Percentiles rank a stretch among this genome's conserved stretches.
Conservation (phyloP, 2,329 filamentous ascomycete species). For the Mycogone perniciosa region DNA sequence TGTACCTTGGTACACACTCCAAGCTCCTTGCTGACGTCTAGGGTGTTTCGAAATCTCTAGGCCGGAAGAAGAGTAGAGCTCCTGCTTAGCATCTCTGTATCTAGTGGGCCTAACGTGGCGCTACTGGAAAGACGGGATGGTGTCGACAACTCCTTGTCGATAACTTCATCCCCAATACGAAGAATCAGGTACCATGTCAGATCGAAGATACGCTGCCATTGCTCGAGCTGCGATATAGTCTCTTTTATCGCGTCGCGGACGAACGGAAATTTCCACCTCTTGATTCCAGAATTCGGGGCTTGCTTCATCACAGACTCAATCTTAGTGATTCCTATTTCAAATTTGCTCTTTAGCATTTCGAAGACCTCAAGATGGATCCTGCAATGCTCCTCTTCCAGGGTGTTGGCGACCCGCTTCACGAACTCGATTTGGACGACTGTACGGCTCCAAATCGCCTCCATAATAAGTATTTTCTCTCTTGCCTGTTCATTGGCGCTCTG, state of each 20-base stretch:
- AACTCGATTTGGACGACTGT: too few species aligned
- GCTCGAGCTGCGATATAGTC: slow-evolving; percentile 17
- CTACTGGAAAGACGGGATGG: not conserved
- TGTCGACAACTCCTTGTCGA: slow-evolving; percentile 15
- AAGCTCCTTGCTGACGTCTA: not conserved
- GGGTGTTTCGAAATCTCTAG: not conserved
- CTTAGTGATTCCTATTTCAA: not conserved
- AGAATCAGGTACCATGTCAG: slow-evolving; percentile 20
- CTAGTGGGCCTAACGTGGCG: not conserved
- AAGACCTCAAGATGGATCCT: slow-evolving; percentile 10
- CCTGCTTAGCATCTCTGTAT: not conserved
- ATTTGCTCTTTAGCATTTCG: slow-evolving; percentile 8
- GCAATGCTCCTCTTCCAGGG: slow-evolving; percentile 9
- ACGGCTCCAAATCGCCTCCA: too few species aligned
- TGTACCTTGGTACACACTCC: not conserved
- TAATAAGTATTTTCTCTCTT: too few species aligned
- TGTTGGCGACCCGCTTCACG: too few species aligned
- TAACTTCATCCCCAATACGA: slow-evolving; percentile 13
- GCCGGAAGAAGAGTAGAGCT: not conserved
- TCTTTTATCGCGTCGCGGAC: slow-evolving; percentile 16
- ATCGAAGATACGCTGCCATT: slow-evolving; percentile 18
- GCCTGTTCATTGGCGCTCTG: too few species aligned
- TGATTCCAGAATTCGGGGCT: not conserved
- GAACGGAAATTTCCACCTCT: slow-evolving; percentile 12
- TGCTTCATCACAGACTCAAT: not conserved